These are phyloP conservation scores for Boletus speciosus DNA, from an alignment of 768 basidiomycete genomes.

Conservation along the genomic window DNA sequence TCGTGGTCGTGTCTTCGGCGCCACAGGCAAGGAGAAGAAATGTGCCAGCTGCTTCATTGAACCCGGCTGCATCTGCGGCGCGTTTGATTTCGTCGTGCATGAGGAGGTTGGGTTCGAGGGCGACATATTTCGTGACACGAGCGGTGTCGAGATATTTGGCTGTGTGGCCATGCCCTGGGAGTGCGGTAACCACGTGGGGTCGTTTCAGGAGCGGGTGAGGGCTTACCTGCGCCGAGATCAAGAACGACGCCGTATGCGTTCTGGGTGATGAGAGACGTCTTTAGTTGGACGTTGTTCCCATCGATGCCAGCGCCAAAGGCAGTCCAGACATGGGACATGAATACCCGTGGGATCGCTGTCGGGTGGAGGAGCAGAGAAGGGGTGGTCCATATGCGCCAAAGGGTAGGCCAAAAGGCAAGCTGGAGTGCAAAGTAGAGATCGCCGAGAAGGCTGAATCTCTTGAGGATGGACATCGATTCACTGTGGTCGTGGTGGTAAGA, in stretches of 20 bases:
- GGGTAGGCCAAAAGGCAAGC: conserved; percentile 43
- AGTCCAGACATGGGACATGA: conserved; percentile 59
- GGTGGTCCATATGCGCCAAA: conserved; percentile 34
- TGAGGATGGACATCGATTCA: conserved; percentile 15
- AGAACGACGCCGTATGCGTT: conserved; percentile 60
- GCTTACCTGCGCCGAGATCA: conserved; percentile 64
- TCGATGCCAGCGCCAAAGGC: conserved; percentile 48
- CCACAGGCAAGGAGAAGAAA: conserved; percentile 60
- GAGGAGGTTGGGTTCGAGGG: conserved; percentile 63
- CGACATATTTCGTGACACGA: conserved; percentile 61
- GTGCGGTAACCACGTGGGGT: background rate
- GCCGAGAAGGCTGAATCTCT: conserved; percentile 34
- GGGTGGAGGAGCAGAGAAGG: conserved; percentile 50
- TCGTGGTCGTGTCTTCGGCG: conserved; percentile 53
- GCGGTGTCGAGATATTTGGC: conserved; percentile 54
- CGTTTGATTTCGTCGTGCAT: conserved; percentile 60
- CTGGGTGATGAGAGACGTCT: conserved; percentile 47
- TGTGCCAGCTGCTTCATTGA: conserved; percentile 47
- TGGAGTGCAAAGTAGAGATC: conserved; percentile 42
- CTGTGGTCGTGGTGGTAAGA: background rate
- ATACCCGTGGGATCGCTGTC: conserved; percentile 43
- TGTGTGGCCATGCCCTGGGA: conserved; percentile 62
- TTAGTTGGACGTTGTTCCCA: conserved; percentile 36
- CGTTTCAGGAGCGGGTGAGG: background rate
- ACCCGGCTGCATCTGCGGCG: conserved; percentile 49